A percentile compares a stretch with the other conserved stretches of the same genome.
Evolutionary conservation across 1,284 basidiomycete species (phyloP).

Genomic region (Polyporus tsugae): DNA sequence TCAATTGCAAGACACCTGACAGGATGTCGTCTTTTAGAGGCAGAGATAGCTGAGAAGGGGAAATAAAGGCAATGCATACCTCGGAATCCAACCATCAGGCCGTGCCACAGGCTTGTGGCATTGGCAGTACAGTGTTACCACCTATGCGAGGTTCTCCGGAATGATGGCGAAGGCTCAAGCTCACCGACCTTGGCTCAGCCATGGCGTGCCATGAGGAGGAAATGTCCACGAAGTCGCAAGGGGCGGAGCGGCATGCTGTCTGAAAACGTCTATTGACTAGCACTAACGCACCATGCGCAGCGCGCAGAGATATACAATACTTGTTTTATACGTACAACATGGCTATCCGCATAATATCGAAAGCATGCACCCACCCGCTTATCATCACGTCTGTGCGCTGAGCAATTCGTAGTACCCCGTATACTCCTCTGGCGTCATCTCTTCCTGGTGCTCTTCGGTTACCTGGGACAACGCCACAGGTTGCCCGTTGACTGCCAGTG

Average conservation of each 20-base stretch:
- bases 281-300: neutral
- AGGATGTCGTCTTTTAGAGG: too few species aligned
- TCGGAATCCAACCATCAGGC: too few species aligned
- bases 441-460: conserved; percentile 83
- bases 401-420: conserved; percentile 75
- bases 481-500: conserved; percentile 69
- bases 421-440: conserved; percentile 88
- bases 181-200: too few species aligned
- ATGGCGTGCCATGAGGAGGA: too few species aligned
- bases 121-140: too few species aligned
- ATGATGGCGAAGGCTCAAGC: too few species aligned
- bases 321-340: conserved; percentile 14
- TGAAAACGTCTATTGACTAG: neutral
- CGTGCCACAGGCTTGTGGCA: too few species aligned
- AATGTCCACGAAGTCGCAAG: neutral
- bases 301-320: conserved; percentile 4
- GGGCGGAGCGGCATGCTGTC: neutral
- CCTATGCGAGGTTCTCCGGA: too few species aligned
- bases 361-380: neutral
- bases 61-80: too few species aligned
- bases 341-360: neutral
- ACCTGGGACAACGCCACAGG: conserved; percentile 74
- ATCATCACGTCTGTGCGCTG: conserved; percentile 23
- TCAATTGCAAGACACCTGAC: too few species aligned
- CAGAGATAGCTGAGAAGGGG: too few species aligned